Evolutionary conservation across 441 rosid species (phyloP), one percentile per base, ranked within the genome.

Genomic region (Erysimum pusillum): DNA sequence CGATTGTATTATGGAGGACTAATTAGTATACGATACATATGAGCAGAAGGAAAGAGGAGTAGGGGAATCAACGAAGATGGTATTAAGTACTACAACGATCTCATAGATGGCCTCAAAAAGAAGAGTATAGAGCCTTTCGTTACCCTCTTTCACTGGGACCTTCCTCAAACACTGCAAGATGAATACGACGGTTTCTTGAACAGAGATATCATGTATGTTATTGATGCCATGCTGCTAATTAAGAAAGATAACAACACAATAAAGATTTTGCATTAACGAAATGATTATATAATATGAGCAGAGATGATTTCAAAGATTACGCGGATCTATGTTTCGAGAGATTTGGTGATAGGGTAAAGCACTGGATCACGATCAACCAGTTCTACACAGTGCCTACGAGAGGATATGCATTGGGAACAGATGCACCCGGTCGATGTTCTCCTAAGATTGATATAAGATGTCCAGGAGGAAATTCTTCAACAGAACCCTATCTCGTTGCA

Each of bases 321-420:
- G 86, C 74, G 48, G 82, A 82, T 38, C 25, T 84, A 0, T 84
- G 87, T 77, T 84, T 80, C 61, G 3, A 44, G 4, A 57, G 31
- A 60, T 84, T 78, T 72, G 89, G 89, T 6, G 82, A 74, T 7
- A 74, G 77, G 13, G 87, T 82, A 2, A 82, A 75, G 71, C 10
- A 83, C 12, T 86, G 87, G 89, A 18, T 68, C 15, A 79, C 82
- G 3, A 67, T 79, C 12, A 79, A 79, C 68, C 79, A 79, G 12
- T 63, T 75, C 0, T 79, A 0, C 62, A 63, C 78, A 11, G 71
- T 72, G 2, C 74, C 78, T 25, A 67, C 74, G 6, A 67, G 78
- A 51, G 82, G 82, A 22, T 74, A 79, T 63, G 82, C 60, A 2
- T 3, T 2, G 0, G 82, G 73, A 56, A 39, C 67, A 7, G 78